These are phyloP conservation scores for Hypomontagnella submonticulosa DNA, from an alignment of 495 filamentous ascomycete species.

Conservation along the genomic window DNA sequence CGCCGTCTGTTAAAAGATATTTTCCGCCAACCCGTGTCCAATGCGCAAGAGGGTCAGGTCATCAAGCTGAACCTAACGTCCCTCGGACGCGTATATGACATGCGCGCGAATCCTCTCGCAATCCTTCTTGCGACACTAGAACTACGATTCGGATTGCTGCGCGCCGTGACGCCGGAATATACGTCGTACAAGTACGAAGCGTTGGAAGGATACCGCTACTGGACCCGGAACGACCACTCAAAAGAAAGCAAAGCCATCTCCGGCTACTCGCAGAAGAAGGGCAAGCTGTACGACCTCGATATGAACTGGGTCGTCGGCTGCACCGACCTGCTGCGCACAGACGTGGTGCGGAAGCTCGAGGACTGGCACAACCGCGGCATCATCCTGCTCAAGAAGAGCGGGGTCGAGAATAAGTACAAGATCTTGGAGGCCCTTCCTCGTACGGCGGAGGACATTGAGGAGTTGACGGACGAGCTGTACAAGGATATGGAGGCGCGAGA, in stretches of 20 bases:
- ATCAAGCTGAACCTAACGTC: constrained; percentile 56
- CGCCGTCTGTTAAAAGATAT: constrained; percentile 57
- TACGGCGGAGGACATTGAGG: constrained; percentile 49
- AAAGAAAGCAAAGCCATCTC: constrained; percentile 52
- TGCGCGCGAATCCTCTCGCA: constrained; percentile 51
- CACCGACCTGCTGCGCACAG: constrained; percentile 46
- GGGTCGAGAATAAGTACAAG: constrained; percentile 62
- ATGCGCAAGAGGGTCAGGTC: constrained; percentile 51
- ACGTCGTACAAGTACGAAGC: constrained; percentile 61
- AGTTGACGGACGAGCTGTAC: constrained; percentile 57
- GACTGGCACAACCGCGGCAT: constrained; percentile 55
- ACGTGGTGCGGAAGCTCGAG: constrained; percentile 62
- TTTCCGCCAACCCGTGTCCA: constrained; percentile 45
- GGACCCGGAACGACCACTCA: constrained; percentile 44
- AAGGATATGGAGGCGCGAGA: constrained; percentile 61
- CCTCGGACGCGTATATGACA: constrained; percentile 59
- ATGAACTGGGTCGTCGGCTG: constrained; percentile 49
- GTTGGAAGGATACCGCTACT: constrained; percentile 36
- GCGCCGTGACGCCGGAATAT: constrained; percentile 67
- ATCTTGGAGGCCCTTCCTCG: constrained; percentile 58
- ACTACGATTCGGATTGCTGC: constrained; percentile 63
- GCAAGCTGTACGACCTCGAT: constrained; percentile 53
- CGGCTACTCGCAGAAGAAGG: constrained; percentile 43
- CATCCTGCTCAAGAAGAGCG: constrained; percentile 60
- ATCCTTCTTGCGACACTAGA: constrained; percentile 65